Base-by-base conservation (phyloP, 2,329 filamentous ascomycete species). In the Aspergillus fumigatiaffinis region DNA sequence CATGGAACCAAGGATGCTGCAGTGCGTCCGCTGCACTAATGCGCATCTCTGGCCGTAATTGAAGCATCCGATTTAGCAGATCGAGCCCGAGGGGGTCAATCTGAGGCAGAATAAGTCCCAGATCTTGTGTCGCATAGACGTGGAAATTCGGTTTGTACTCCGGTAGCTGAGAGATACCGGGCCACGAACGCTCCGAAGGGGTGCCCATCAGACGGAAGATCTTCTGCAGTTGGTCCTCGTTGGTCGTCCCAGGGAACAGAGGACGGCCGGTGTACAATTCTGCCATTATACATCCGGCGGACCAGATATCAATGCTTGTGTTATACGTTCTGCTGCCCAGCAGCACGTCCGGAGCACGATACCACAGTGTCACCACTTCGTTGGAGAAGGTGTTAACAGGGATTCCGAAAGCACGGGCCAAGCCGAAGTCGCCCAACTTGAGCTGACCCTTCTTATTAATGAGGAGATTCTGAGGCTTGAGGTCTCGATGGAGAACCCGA, bases 221-320 rank as follows among this genome's bases (percentile, higher is more conserved):
- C 73, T 95, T 92, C 62, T 96, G 84, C 52, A 97, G 87, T 75
- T 99, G 94, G 72, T 99, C 94, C 75, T 99, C 94, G 73, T 99
- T 99, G 41, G 94, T 97, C 1, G 94, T 99, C 57, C 94, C 94
- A 0, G 94, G 94, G 79, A 99, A 99, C 6, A 99, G 83, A 0
- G 94, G 94, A 20, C 94, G 85, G 3, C 94, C 94, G 0, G 93
- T 97, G 76, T 95, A 97, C 92, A 99, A 97, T 77, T 99, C 94
- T 9, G 94, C 94, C 94, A 99, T 97, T 80, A 99, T 99, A 76
- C 94, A 99, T 56, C 94, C 94, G 6, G 94, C 94, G 6, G 91
- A 96, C 94, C 94, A 99, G 72, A 99, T 97, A 71, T 99, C 94
- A 74, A 99, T 97, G 77, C 91, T 96, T n/a, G 94, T 99, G 77